phyloP scores from a whole-genome alignment of 2,329 filamentous ascomycete genomes.

The Trichophaea hybrida region DNA sequence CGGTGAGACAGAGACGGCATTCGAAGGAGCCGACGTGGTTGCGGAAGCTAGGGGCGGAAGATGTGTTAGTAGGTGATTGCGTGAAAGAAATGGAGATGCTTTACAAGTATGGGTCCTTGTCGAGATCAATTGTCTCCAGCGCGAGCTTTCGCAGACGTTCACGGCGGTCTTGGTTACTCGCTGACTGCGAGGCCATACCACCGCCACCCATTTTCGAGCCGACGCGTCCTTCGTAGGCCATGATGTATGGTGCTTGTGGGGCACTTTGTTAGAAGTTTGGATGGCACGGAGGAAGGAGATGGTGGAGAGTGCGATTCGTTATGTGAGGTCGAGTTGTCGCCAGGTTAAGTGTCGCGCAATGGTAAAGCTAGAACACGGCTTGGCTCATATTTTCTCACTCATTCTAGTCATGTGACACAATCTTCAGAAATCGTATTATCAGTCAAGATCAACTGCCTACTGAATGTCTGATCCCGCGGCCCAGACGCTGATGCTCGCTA shows the following conservation, averaged over 20 bases:
- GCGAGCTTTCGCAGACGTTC: slow-evolving; percentile 96
- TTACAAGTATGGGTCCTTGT: slow-evolving; percentile 91
- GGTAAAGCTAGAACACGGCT: too few relatives aligned
- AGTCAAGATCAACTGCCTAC: too few relatives aligned
- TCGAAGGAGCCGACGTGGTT: slow-evolving; percentile 98
- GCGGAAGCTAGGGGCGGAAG: slow-evolving; percentile 50
- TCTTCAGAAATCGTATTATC: too few relatives aligned
- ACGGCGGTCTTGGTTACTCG: slow-evolving; percentile 90
- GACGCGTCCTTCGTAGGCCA: slow-evolving; percentile 24
- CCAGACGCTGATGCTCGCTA: too few relatives aligned
- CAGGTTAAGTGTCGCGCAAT: background rate
- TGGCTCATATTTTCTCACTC: too few relatives aligned
- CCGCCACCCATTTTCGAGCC: slow-evolving; percentile 97
- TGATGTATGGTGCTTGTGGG: slow-evolving; percentile 1
- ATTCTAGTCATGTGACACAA: too few relatives aligned
- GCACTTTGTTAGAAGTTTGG: background rate
- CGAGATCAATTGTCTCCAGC: slow-evolving; percentile 95
- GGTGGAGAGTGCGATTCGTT: background rate
- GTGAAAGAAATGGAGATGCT: background rate
- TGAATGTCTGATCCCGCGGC: too few relatives aligned
- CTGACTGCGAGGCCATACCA: slow-evolving; percentile 82
- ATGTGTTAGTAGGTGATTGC: slow-evolving; percentile 6
- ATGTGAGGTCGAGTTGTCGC: background rate
- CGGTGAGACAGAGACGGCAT: slow-evolving; percentile 88
- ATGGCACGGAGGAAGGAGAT: background rate